Evolutionary conservation across 2,329 filamentous ascomycete species (phyloP), one percentile per base, ranked within the genome.

Genomic region (Aspergillus japonicus): DNA sequence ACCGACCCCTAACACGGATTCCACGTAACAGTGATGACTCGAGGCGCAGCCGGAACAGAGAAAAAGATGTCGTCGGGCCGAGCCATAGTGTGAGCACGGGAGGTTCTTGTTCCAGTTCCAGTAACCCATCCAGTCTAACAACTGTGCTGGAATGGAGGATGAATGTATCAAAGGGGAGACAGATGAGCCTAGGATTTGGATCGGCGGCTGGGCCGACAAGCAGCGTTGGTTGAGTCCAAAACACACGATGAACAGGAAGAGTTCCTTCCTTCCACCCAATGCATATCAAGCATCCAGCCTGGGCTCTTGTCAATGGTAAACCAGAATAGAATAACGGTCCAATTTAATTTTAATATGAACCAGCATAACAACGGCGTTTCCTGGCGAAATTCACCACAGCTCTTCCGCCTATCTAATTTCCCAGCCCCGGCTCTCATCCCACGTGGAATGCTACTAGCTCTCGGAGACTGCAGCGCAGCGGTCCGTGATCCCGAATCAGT

Each of bases 41-140:
- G 16, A 44, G 39, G 33, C 33, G 14, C 11, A 12, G 14, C 33
- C 11, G 33, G 33, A 12, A 35, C 14, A 42, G 39, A 47, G 47
- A 24, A 49, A 39, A 56, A 61, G 59, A 61, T 59, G 59, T 54
- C 61, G 61, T 54, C 61, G 61, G 61, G 49, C 61, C 61, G 61
- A 59, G 58, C 61, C 61, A 63, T 63, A 54, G 61, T 59, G 59
- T 56, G 49, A 31, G 52, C 12, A 35, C 33, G 33, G 33, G 11
- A 35, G 33, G 33, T 35, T 35, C 33, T 16, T 12, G 33, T 44
- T 19, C 39, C 16, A 19, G 39, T 44, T 19, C 39, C 16, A 19
- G 39, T 29, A 29, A 29, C 26, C 26, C 26, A 29, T 3, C 16
- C 39, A 44, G 39, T 44, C 39, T 44, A 6, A 19, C 33, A 35